phyloP scores from a whole-genome alignment of 108 stramenopile species.

The Parietichytrium sp. region DNA sequence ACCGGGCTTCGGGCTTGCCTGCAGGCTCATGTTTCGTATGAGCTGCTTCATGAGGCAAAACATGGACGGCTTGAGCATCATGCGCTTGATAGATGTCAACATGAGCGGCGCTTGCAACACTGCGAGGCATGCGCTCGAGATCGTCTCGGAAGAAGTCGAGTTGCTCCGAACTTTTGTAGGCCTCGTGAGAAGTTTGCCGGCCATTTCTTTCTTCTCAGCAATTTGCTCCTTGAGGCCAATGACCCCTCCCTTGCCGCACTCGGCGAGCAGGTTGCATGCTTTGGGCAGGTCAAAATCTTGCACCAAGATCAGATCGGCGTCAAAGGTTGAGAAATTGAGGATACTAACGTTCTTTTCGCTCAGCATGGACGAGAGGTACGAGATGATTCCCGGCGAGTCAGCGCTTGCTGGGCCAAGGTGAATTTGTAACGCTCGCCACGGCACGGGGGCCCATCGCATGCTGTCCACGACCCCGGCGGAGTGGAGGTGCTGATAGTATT shows the following conservation, averaged over 20 bases:
- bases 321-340: conserved; percentile 35
- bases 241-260: neutral
- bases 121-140: neutral
- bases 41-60: conserved; percentile 16
- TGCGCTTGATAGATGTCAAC: neutral
- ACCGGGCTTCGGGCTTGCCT: neutral
- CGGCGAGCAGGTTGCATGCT: neutral
- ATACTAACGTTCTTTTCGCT: conserved; percentile 4
- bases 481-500: neutral
- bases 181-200: neutral
- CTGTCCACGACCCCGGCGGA: neutral
- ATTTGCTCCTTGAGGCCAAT: conserved; percentile 30
- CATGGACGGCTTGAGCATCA: conserved; percentile 32
- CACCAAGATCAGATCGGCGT: conserved; percentile 26
- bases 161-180: neutral
- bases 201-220: neutral
- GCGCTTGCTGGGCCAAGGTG: conserved; percentile 27
- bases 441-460: conserved; percentile 32
- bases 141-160: conserved; percentile 10
- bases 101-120: conserved; percentile 23
- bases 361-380: conserved; percentile 26
- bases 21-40: neutral
- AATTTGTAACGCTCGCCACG: conserved; percentile 13
- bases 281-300: neutral
- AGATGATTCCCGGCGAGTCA: conserved; percentile 28